Conservation (phyloP, 495 filamentous ascomycete species). For the Xylaria curta region DNA sequence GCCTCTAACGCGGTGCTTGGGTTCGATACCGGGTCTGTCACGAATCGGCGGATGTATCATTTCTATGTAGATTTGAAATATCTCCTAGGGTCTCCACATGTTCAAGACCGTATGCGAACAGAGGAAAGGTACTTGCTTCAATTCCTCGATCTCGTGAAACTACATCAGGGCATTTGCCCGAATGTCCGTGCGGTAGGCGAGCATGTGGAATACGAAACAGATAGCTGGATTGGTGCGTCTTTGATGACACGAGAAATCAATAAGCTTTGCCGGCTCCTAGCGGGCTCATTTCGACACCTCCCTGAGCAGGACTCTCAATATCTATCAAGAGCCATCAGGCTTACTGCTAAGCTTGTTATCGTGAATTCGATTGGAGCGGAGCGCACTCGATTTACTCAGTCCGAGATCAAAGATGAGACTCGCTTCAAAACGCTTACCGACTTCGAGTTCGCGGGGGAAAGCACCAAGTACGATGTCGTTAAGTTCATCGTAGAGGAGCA, state of each 20-base stretch:
- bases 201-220: slow-evolving; percentile 97
- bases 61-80: slow-evolving; percentile 94
- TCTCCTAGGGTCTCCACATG: slow-evolving; percentile 83
- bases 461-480: slow-evolving; percentile 71
- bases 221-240: slow-evolving; percentile 96
- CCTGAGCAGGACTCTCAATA: slow-evolving; percentile 65
- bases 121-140: slow-evolving; percentile 90
- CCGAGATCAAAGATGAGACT: slow-evolving; percentile 85
- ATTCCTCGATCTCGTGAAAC: slow-evolving; percentile 92
- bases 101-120: slow-evolving; percentile 78
- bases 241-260: slow-evolving; percentile 96
- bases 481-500: slow-evolving; percentile 86
- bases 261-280: slow-evolving; percentile 83
- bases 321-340: slow-evolving; percentile 74
- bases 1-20: slow-evolving; percentile 82
- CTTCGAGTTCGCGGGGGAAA: slow-evolving; percentile 78
- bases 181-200: slow-evolving; percentile 91
- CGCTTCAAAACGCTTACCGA: slow-evolving; percentile 76
- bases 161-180: slow-evolving; percentile 96
- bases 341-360: slow-evolving; percentile 77
- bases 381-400: slow-evolving; percentile 80
- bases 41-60: slow-evolving; percentile 93
- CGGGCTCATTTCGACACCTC: slow-evolving; percentile 78
- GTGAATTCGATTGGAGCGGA: slow-evolving; percentile 89
- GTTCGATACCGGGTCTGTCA: slow-evolving; percentile 90